phyloP scores from a whole-genome alignment of 2,329 filamentous ascomycete species.

The Lasiodiplodia sp. region DNA sequence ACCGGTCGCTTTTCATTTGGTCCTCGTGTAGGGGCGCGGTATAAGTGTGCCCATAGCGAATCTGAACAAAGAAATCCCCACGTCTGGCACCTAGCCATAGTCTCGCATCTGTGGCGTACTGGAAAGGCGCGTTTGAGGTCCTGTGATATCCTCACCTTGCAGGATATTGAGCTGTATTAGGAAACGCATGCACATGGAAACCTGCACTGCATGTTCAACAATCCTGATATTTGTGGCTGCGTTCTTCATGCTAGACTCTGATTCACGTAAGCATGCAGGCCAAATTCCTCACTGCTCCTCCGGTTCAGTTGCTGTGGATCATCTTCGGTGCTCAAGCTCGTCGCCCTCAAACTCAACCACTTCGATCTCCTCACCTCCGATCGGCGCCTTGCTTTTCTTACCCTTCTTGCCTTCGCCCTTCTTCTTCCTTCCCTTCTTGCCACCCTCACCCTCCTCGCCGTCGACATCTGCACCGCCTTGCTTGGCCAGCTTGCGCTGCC shows the following conservation, averaged over 20 bases:
- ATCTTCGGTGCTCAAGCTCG: constrained; percentile 29
- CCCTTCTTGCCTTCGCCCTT: constrained; percentile 34
- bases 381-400: constrained; percentile 24
- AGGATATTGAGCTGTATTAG: background rate
- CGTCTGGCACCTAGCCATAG: background rate
- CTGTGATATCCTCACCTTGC: background rate
- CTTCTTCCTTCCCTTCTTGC: constrained; percentile 39
- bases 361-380: constrained; percentile 33
- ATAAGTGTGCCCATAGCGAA: background rate
- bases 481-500: constrained; percentile 41
- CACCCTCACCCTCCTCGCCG: constrained; percentile 23
- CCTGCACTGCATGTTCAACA: background rate
- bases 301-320: background rate
- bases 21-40: background rate
- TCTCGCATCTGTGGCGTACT: background rate
- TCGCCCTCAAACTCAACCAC: constrained; percentile 34
- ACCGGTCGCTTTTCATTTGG: background rate
- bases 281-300: background rate
- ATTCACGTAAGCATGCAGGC: background rate
- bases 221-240: background rate
- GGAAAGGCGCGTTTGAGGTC: background rate
- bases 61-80: background rate
- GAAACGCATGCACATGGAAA: background rate
- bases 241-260: background rate
- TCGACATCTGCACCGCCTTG: constrained; percentile 21